Evolutionary conservation across 1,139 yeast species (phyloP).

Genomic region (Hemisphaericaspora xylanilytica): DNA sequence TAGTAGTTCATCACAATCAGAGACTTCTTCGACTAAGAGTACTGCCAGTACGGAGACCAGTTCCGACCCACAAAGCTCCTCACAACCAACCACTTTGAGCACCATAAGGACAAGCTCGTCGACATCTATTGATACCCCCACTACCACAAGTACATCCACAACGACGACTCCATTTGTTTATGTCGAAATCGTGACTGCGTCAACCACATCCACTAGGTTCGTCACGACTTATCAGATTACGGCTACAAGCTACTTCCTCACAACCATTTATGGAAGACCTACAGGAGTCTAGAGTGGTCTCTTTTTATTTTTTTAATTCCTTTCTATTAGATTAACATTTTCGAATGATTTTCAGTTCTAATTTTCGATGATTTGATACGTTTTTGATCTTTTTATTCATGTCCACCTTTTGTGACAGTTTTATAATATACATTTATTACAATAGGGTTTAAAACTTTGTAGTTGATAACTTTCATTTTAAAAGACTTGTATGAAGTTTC

Average conservation of each 20-base stretch:
- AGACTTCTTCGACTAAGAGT: constrained; percentile 1
- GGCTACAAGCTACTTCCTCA: constrained; percentile 11
- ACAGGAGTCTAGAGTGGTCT: not conserved
- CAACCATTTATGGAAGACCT: constrained; percentile 13
- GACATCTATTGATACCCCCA: constrained; percentile 1
- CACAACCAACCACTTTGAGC: constrained; percentile 1
- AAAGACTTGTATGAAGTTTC: not conserved
- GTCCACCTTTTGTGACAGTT: not conserved
- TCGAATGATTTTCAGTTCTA: not conserved
- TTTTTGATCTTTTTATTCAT: not conserved
- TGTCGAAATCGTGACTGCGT: not conserved
- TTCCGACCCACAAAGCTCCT: not conserved
- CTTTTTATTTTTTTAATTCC: not conserved
- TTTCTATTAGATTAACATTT: not conserved
- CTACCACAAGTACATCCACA: constrained; percentile 3
- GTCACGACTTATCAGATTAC: constrained; percentile 10
- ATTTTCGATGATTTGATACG: too few relatives aligned
- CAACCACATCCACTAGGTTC: constrained; percentile 11
- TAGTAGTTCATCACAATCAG: constrained; percentile 1
- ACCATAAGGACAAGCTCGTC: constrained; percentile 1
- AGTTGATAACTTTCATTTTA: not conserved
- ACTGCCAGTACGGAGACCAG: constrained; percentile 1
- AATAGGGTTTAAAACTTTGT: not conserved
- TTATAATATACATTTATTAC: constrained; percentile 1
- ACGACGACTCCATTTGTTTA: constrained; percentile 8